A percentile compares a stretch with the other conserved stretches of the same genome.
Evolutionary conservation across 2,329 filamentous ascomycete genomes (phyloP).

Genomic region (Colletotrichum sansevieriae): DNA sequence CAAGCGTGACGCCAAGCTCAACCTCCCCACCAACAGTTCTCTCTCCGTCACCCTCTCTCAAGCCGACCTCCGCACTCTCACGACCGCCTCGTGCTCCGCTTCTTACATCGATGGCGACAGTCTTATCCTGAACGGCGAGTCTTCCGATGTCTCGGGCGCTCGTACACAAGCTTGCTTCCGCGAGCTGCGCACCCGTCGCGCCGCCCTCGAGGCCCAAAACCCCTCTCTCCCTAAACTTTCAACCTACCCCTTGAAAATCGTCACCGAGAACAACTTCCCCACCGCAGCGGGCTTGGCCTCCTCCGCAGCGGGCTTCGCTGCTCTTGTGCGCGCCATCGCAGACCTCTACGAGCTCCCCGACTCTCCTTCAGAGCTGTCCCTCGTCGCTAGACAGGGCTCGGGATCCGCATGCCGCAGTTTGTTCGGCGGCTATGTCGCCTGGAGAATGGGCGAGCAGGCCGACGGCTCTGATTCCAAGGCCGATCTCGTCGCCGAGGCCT

Average conservation of each 20-base stretch:
- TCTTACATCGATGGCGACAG: slow-evolving; percentile 75
- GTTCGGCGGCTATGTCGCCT: slow-evolving; percentile 96
- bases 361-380: slow-evolving; percentile 83
- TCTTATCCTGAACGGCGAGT: slow-evolving; percentile 85
- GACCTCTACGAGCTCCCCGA: slow-evolving; percentile 90
- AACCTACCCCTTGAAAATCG: slow-evolving; percentile 81
- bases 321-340: slow-evolving; percentile 86
- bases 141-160: slow-evolving; percentile 87
- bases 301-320: slow-evolving; percentile 77
- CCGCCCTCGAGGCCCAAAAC: slow-evolving; percentile 79
- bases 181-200: slow-evolving; percentile 83
- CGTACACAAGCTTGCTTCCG: slow-evolving; percentile 96
- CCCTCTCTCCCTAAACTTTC: slow-evolving; percentile 86
- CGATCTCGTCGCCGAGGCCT: slow-evolving; percentile 86
- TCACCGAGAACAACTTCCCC: slow-evolving; percentile 99
- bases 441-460: slow-evolving; percentile 80
- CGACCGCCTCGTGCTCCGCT: slow-evolving; percentile 90
- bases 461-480: slow-evolving; percentile 92
- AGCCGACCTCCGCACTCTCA: slow-evolving; percentile 92
- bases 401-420: slow-evolving; percentile 94
- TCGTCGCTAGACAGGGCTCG: slow-evolving; percentile 92
- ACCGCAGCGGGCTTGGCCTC: slow-evolving; percentile 91
- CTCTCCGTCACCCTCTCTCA: slow-evolving; percentile 97
- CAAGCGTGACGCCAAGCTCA: slow-evolving; percentile 92
- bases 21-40: slow-evolving; percentile 97